Conservation (phyloP, 2,329 filamentous ascomycete species). For the Hypoxylon sp. region DNA sequence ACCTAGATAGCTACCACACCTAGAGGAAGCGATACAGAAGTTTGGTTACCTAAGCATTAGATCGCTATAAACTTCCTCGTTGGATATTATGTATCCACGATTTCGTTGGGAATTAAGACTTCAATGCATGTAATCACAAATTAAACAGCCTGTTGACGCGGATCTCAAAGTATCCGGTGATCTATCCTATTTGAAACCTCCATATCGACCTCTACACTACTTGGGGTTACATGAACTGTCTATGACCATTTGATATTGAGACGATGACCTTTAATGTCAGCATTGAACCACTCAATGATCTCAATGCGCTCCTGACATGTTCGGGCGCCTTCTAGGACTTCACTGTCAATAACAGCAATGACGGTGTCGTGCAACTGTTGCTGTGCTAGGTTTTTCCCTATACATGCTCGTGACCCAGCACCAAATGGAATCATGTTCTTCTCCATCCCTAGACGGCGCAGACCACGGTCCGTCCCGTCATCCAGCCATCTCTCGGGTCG, state of each 20-base stretch:
- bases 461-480: conserved; percentile 9
- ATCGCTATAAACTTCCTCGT: conserved; percentile 9
- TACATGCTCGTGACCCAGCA: conserved; percentile 12
- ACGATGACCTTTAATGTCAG: conserved; percentile 17
- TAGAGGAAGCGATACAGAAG: background rate
- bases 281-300: conserved; percentile 20
- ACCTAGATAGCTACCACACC: background rate
- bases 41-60: background rate
- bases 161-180: background rate
- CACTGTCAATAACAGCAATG: conserved; percentile 4
- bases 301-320: conserved; percentile 16
- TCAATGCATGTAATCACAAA: background rate
- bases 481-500: conserved; percentile 12
- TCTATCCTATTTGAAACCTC: conserved; percentile 3
- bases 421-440: conserved; percentile 16
- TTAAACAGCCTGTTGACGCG: background rate
- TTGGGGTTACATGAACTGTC: background rate
- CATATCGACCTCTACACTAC: background rate
- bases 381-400: conserved; percentile 12
- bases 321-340: conserved; percentile 9
- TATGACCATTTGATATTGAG: conserved; percentile 19
- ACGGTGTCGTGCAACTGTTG: conserved; percentile 12
- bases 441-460: conserved; percentile 10
- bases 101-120: background rate
- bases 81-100: background rate